Evolutionary conservation across 2,329 filamentous ascomycete genomes (phyloP).

Genomic region (Metarhizium guizhouense): DNA sequence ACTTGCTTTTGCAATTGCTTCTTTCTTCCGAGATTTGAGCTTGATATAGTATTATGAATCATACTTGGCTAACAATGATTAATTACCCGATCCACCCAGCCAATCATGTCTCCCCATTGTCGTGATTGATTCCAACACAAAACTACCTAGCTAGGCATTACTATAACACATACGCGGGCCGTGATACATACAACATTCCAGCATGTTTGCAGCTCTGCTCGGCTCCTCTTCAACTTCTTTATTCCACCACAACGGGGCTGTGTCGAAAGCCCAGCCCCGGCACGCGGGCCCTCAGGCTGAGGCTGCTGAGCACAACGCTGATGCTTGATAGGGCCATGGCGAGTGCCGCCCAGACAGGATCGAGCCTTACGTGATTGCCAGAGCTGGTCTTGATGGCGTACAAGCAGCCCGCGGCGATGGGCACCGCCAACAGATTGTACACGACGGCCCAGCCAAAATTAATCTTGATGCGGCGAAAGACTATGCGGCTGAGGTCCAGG

Average conservation of each 20-base stretch:
- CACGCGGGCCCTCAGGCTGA: constrained; percentile 52
- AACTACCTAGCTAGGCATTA: too few species aligned
- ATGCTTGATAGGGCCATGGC: constrained; percentile 92
- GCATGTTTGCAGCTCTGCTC: neutral
- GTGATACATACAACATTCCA: neutral
- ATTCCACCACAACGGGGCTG: neutral
- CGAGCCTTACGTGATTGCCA: constrained; percentile 52
- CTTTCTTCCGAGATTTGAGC: too few species aligned
- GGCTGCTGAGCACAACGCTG: constrained; percentile 75
- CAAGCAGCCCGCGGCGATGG: constrained; percentile 71
- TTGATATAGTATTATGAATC: too few species aligned
- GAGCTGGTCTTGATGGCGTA: constrained; percentile 44
- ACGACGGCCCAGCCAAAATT: constrained; percentile 82
- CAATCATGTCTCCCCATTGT: too few species aligned
- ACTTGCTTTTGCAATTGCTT: too few species aligned
- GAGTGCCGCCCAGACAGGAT: constrained; percentile 78
- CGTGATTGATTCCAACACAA: too few species aligned
- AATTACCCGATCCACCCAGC: too few species aligned
- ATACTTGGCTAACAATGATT: too few species aligned
- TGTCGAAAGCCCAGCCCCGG: constrained; percentile 35
- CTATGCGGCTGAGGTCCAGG: constrained; percentile 58
- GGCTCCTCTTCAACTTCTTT: neutral
- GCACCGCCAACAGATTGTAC: constrained; percentile 72
- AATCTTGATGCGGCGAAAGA: constrained; percentile 71
- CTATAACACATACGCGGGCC: neutral